Evolutionary conservation across 2,329 filamentous ascomycete species (phyloP).

Genomic region (Phyllachora maydis): DNA sequence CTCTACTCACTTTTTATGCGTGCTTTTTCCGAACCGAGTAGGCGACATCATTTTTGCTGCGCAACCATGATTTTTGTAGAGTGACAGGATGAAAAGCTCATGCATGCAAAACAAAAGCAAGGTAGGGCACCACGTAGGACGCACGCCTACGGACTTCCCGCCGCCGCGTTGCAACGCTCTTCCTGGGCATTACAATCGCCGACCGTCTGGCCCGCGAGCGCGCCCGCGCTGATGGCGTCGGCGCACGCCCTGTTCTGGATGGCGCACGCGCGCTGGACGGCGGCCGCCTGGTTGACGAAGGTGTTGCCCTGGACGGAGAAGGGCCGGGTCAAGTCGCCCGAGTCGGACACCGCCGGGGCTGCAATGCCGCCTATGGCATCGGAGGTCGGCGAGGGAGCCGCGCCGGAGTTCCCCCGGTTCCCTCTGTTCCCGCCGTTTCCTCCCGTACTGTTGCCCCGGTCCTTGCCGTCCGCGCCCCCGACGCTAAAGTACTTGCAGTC

Average conservation of each 20-base stretch:
- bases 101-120: too few species aligned
- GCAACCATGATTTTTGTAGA: too few species aligned
- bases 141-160: too few species aligned
- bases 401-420: conserved; percentile 3
- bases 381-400: too few species aligned
- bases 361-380: conserved; percentile 27
- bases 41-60: too few species aligned
- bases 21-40: too few species aligned
- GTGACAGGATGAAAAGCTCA: too few species aligned
- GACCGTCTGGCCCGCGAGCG: conserved; percentile 16
- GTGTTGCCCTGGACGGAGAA: conserved; percentile 34
- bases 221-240: conserved; percentile 30
- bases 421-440: conserved; percentile 5
- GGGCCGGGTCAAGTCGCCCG: conserved; percentile 25
- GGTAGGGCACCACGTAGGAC: too few species aligned
- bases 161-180: conserved; percentile 15
- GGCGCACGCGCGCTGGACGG: conserved; percentile 38
- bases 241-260: conserved; percentile 42
- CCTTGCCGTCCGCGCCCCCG: conserved; percentile 8
- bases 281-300: conserved; percentile 33
- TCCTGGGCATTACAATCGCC: conserved; percentile 36
- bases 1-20: conserved; percentile 2
- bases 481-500: conserved; percentile 42
- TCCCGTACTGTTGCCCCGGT: too few species aligned
- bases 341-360: conserved; percentile 26